Percentiles rank a stretch among this genome's conserved stretches.
These are phyloP conservation scores for Gleditsia sinensis DNA, from an alignment of 306 rosid genomes.

Conservation along the genomic window DNA sequence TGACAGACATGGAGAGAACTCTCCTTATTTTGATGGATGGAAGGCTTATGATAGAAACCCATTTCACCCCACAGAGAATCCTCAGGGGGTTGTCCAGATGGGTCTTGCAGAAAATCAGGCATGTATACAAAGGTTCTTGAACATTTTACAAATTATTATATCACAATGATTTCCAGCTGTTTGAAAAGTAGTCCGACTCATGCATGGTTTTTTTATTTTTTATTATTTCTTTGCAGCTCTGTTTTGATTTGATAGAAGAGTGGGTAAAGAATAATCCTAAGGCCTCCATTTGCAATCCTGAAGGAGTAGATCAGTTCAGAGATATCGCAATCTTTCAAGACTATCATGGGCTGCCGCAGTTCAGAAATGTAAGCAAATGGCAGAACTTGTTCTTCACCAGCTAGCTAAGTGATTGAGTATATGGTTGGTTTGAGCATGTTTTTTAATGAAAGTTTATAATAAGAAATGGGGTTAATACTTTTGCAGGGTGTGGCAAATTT, in stretches of 20 bases:
- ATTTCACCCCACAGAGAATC: slow-evolving; percentile 46
- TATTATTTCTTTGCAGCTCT: slow-evolving; percentile 39
- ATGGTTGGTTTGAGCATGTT: too few relatives aligned
- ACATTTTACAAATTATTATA: not conserved
- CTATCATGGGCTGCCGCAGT: slow-evolving; percentile 61
- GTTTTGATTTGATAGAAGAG: slow-evolving; percentile 45
- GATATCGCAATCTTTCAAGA: slow-evolving; percentile 61
- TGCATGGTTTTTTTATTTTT: not conserved
- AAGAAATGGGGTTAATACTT: not conserved
- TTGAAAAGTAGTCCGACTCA: not conserved
- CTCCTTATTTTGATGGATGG: slow-evolving; percentile 67
- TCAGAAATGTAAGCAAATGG: slow-evolving; percentile 49
- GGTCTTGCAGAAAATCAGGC: slow-evolving; percentile 81
- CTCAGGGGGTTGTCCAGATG: slow-evolving; percentile 66
- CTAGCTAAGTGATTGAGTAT: not conserved
- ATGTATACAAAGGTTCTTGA: not conserved
- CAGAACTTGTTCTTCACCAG: not conserved
- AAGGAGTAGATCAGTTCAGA: slow-evolving; percentile 52
- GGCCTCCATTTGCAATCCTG: slow-evolving; percentile 61
- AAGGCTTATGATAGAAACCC: slow-evolving; percentile 64
- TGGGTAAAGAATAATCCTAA: slow-evolving; percentile 58
- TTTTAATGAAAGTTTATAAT: too few relatives aligned
- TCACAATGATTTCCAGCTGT: not conserved
- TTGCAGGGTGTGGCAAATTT: slow-evolving; percentile 60
- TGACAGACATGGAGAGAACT: slow-evolving; percentile 57